phyloP scores from a whole-genome alignment of 2,329 filamentous ascomycete genomes.

The Aspergillus melleus region DNA sequence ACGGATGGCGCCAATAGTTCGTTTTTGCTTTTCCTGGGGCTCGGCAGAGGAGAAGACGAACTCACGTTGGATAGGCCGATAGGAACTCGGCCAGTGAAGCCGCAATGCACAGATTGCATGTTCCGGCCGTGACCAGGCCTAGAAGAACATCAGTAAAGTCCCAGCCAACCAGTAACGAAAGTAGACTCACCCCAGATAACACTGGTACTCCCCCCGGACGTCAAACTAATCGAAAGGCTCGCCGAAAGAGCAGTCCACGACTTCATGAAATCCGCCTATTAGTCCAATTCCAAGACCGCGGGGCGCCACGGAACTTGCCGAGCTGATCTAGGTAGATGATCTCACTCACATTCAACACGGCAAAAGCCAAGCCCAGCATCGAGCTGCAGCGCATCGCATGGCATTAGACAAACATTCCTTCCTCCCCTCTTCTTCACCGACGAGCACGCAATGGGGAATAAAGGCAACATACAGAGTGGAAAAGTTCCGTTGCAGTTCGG shows the following conservation, averaged over 20 bases:
- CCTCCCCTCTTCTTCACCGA: neutral
- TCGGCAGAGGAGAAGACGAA: neutral
- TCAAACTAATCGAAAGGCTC: slow-evolving; percentile 61
- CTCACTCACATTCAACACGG: slow-evolving; percentile 54
- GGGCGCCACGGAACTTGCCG: too few relatives aligned
- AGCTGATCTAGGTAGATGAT: too few relatives aligned
- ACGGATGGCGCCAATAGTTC: too few relatives aligned
- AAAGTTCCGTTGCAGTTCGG: slow-evolving; percentile 59
- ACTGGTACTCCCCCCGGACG: slow-evolving; percentile 69
- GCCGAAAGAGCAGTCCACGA: slow-evolving; percentile 62
- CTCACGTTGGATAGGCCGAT: slow-evolving; percentile 58
- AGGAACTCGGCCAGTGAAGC: slow-evolving; percentile 70
- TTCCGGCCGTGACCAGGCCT: slow-evolving; percentile 57
- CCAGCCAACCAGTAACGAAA: neutral
- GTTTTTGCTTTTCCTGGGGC: too few relatives aligned
- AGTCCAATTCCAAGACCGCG: too few relatives aligned
- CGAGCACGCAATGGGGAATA: neutral
- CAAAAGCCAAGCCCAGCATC: slow-evolving; percentile 62
- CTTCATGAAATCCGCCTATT: slow-evolving; percentile 11
- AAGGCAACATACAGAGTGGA: slow-evolving; percentile 44
- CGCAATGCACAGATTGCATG: slow-evolving; percentile 70
- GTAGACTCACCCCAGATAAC: slow-evolving; percentile 66
- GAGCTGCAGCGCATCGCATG: slow-evolving; percentile 31
- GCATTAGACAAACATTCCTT: too few relatives aligned
- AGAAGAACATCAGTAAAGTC: neutral